A percentile compares a stretch with the other conserved stretches of the same genome.
These are phyloP conservation scores for Sphagnum fallax DNA, from an alignment of 228 moss, liverwort and hornwort species.

Conservation along the genomic window DNA sequence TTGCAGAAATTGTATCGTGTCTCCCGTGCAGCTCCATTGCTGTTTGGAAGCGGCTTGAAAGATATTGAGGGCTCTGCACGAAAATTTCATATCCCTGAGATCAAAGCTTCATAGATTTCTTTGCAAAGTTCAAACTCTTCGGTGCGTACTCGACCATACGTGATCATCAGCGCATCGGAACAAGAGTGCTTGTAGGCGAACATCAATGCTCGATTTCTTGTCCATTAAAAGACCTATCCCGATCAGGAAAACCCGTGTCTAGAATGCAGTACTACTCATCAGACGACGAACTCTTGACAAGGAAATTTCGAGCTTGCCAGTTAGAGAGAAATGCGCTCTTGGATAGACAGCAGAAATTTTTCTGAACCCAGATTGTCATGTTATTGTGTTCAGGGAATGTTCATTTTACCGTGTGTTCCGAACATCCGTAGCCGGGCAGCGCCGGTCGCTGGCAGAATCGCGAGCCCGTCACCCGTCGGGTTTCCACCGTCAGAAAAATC, in stretches of 20 bases:
- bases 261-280: too few species aligned
- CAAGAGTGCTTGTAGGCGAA: too few species aligned
- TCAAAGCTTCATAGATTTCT: neutral
- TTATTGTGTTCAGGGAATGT: neutral
- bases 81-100: neutral
- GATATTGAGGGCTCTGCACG: neutral
- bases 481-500: too few species aligned
- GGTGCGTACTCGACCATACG: too few species aligned
- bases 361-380: neutral
- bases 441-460: slow-evolving; percentile 21
- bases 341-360: neutral
- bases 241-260: too few species aligned
- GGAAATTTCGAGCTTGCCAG: neutral
- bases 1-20: too few species aligned
- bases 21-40: neutral
- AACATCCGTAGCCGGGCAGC: slow-evolving; percentile 32
- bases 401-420: slow-evolving; percentile 20
- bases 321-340: neutral
- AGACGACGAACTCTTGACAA: too few species aligned
- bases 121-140: neutral
- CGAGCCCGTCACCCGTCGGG: neutral
- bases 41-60: neutral
- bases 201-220: too few species aligned
- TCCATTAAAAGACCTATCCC: too few species aligned
- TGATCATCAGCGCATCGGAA: too few species aligned